Evolutionary conservation across 1,284 basidiomycete genomes (phyloP).

Genomic region (Cryptococcus jaspeensis): DNA sequence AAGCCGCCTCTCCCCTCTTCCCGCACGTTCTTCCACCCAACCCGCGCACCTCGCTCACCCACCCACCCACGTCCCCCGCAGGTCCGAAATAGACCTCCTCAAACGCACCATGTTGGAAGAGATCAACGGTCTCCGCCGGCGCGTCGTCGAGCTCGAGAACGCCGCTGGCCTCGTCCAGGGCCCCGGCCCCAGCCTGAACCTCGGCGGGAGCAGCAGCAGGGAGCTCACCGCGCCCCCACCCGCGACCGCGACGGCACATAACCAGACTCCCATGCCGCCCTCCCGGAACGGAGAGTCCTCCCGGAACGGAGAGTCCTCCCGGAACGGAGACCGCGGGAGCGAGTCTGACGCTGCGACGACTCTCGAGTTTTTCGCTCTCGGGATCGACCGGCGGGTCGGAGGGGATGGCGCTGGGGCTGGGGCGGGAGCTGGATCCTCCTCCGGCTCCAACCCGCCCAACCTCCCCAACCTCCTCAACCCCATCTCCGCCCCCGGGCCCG

Average conservation of each 20-base stretch:
- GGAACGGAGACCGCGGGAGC: conserved; percentile 7
- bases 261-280: too few relatives aligned
- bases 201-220: neutral
- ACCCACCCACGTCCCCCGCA: neutral
- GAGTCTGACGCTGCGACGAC: conserved; percentile 25
- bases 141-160: conserved; percentile 7
- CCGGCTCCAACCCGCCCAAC: neutral
- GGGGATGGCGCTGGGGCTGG: neutral
- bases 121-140: conserved; percentile 6
- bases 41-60: neutral
- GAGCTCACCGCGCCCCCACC: too few relatives aligned
- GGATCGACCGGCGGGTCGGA: conserved; percentile 19
- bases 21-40: too few relatives aligned
- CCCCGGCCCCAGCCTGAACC: neutral
- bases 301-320: too few relatives aligned
- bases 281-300: too few relatives aligned
- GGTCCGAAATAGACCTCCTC: conserved; percentile 7
- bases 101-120: conserved; percentile 5
- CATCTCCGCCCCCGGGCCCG: neutral
- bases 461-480: too few relatives aligned
- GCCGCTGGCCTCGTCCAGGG: neutral
- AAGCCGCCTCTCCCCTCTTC: too few relatives aligned
- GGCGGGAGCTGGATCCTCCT: too few relatives aligned
- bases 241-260: neutral
- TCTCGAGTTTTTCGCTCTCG: conserved; percentile 25